phyloP scores from a whole-genome alignment of 2,329 filamentous ascomycete genomes.

The Aureobasidium namibiae region DNA sequence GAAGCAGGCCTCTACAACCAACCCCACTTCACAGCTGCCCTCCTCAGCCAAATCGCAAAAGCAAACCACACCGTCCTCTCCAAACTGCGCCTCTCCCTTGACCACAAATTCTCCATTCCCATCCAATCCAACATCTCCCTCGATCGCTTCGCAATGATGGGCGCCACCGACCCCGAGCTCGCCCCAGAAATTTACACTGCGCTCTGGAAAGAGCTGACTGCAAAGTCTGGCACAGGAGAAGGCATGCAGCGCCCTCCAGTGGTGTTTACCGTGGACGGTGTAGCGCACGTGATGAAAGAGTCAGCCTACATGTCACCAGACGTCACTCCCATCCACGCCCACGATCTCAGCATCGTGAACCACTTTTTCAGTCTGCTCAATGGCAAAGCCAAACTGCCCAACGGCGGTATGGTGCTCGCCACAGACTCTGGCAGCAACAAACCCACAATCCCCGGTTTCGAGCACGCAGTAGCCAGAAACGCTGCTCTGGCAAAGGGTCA shows the following conservation, averaged over 20 bases:
- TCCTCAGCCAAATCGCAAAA: constrained; percentile 64
- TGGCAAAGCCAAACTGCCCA: constrained; percentile 47
- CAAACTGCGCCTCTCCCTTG: constrained; percentile 40
- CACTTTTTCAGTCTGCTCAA: constrained; percentile 67
- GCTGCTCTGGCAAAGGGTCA: constrained; percentile 20
- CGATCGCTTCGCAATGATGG: constrained; percentile 57
- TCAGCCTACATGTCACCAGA: constrained; percentile 67
- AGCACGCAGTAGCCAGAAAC: constrained; percentile 29
- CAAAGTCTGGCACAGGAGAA: constrained; percentile 33
- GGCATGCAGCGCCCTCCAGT: constrained; percentile 50
- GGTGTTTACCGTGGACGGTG: constrained; percentile 68
- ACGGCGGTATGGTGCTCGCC: constrained; percentile 72
- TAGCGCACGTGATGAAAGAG: constrained; percentile 71
- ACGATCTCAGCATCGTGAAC: constrained; percentile 69
- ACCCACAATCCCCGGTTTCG: constrained; percentile 56
- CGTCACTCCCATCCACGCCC: constrained; percentile 70
- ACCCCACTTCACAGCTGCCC: constrained; percentile 63
- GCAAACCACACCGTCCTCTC: constrained; percentile 62
- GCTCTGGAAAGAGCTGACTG: constrained; percentile 70
- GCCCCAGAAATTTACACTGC: constrained; percentile 75
- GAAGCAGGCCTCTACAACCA: constrained; percentile 59
- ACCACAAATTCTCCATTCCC: constrained; percentile 51
- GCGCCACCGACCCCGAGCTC: constrained; percentile 64
- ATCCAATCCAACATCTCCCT: constrained; percentile 54
- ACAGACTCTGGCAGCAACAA: constrained; percentile 66